phyloP scores from a whole-genome alignment of 2,329 filamentous ascomycete genomes.

The Verticillium alfalfae region DNA sequence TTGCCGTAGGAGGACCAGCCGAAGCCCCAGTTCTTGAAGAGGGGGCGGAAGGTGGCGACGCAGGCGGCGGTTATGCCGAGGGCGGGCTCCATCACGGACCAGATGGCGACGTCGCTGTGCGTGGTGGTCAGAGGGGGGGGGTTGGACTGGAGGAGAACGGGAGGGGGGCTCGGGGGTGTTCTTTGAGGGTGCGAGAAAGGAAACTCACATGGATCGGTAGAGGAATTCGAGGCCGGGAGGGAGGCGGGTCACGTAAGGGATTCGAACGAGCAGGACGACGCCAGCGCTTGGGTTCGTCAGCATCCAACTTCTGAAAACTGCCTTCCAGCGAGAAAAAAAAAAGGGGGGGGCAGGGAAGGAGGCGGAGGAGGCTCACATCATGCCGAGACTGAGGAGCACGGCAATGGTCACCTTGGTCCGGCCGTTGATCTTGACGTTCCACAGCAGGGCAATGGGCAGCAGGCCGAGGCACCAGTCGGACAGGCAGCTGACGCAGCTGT shows the following conservation, averaged over 20 bases:
- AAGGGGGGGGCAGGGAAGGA: too few species aligned
- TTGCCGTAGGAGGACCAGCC: background rate
- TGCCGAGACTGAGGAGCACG: slow-evolving; percentile 39
- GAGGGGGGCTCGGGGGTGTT: too few species aligned
- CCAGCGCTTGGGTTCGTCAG: slow-evolving; percentile 21
- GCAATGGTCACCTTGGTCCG: slow-evolving; percentile 38
- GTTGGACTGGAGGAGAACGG: background rate
- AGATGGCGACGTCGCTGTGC: slow-evolving; percentile 21
- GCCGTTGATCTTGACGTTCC: slow-evolving; percentile 40
- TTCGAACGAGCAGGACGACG: slow-evolving; percentile 27
- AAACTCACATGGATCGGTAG: slow-evolving; percentile 23
- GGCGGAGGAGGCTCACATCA: slow-evolving; percentile 29
- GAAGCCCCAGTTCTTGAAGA: slow-evolving; percentile 18
- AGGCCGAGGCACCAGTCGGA: slow-evolving; percentile 42
- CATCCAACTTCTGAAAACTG: background rate
- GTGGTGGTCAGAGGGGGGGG: background rate
- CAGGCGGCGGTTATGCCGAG: slow-evolving; percentile 24
- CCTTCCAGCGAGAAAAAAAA: too few species aligned
- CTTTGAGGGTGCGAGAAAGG: background rate
- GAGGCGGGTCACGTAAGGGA: slow-evolving; percentile 20
- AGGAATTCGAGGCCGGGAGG: slow-evolving; percentile 18
- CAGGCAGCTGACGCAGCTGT: slow-evolving; percentile 35
- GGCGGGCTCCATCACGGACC: slow-evolving; percentile 22
- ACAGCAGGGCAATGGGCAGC: slow-evolving; percentile 43
- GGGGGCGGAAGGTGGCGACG: slow-evolving; percentile 19